A percentile compares a stretch with the other conserved stretches of the same genome.
Conservation (phyloP, 768 basidiomycete genomes). For the Phaeotremella fagi region DNA sequence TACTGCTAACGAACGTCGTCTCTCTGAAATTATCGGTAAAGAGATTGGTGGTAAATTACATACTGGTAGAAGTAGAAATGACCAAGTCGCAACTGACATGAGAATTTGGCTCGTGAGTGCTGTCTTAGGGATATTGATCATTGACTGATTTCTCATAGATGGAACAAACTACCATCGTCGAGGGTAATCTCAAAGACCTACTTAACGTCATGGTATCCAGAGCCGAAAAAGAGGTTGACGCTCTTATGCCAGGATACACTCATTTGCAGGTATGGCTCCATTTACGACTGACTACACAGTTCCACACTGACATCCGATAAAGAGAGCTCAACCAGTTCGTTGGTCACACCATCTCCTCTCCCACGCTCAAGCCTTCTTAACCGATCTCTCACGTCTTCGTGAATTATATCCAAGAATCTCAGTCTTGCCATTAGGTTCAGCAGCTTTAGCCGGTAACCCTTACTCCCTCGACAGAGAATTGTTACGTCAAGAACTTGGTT, state of each 20-base stretch:
- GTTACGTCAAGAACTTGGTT: slow-evolving; percentile 82
- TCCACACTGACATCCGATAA: neutral
- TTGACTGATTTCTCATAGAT: slow-evolving; percentile 49
- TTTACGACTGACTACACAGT: neutral
- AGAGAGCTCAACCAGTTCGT: slow-evolving; percentile 97
- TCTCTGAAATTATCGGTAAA: slow-evolving; percentile 87
- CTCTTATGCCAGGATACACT: slow-evolving; percentile 91
- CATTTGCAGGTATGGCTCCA: slow-evolving; percentile 72
- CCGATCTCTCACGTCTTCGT: slow-evolving; percentile 77
- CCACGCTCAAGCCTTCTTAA: slow-evolving; percentile 87
- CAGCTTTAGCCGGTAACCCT: slow-evolving; percentile 93
- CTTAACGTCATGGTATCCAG: slow-evolving; percentile 84
- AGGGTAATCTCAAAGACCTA: slow-evolving; percentile 65
- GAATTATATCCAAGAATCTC: slow-evolving; percentile 86
- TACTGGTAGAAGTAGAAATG: slow-evolving; percentile 93
- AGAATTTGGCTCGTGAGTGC: slow-evolving; percentile 72
- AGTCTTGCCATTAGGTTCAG: slow-evolving; percentile 86
- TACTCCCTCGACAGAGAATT: slow-evolving; percentile 91
- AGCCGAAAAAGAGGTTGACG: slow-evolving; percentile 87
- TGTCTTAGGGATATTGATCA: no score
- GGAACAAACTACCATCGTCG: slow-evolving; percentile 65
- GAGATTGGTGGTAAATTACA: slow-evolving; percentile 88
- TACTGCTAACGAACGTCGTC: slow-evolving; percentile 91
- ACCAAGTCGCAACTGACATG: slow-evolving; percentile 98
- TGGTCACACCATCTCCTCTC: slow-evolving; percentile 97